Conservation (phyloP, 495 filamentous ascomycete genomes). For the Articulospora tetracladia region DNA sequence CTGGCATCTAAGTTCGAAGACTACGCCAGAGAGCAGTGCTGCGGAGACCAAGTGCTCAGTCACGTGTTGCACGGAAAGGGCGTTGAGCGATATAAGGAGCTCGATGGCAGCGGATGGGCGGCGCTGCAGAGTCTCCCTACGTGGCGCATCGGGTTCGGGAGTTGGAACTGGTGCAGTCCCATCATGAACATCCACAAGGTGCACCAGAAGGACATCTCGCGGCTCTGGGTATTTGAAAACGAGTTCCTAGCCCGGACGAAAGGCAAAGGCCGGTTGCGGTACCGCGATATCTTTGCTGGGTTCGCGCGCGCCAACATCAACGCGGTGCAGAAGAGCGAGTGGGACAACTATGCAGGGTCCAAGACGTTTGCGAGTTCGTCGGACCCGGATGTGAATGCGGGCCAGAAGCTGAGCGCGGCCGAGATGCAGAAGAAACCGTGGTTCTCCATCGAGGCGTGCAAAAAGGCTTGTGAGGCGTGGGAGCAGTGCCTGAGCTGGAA, state of each 20-base stretch:
- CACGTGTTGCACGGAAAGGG: conserved; percentile 5
- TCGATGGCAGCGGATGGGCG: conserved; percentile 6
- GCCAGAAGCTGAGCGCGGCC: neutral
- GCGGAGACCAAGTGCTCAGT: conserved; percentile 8
- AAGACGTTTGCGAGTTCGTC: conserved; percentile 4
- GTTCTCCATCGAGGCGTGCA: neutral
- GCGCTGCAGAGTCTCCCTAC: conserved; percentile 7
- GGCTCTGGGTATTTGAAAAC: conserved; percentile 5
- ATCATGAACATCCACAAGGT: conserved; percentile 15
- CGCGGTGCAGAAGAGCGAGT: neutral
- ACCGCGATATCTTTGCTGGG: neutral
- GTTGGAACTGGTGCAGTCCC: conserved; percentile 13
- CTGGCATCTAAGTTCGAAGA: conserved; percentile 2
- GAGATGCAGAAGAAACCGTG: neutral
- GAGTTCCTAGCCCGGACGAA: conserved; percentile 1
- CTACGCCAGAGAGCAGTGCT: conserved; percentile 11
- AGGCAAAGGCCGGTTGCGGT: neutral
- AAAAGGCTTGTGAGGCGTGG: conserved; percentile 6
- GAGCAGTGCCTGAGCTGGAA: conserved; percentile 11
- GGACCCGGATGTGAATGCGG: neutral
- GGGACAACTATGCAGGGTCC: conserved; percentile 4
- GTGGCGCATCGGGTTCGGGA: conserved; percentile 11
- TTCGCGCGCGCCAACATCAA: neutral
- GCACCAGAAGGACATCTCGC: conserved; percentile 10
- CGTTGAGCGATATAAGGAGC: neutral